phyloP scores from a whole-genome alignment of 2,329 filamentous ascomycete genomes.

The Coniochaeta ligniaria region DNA sequence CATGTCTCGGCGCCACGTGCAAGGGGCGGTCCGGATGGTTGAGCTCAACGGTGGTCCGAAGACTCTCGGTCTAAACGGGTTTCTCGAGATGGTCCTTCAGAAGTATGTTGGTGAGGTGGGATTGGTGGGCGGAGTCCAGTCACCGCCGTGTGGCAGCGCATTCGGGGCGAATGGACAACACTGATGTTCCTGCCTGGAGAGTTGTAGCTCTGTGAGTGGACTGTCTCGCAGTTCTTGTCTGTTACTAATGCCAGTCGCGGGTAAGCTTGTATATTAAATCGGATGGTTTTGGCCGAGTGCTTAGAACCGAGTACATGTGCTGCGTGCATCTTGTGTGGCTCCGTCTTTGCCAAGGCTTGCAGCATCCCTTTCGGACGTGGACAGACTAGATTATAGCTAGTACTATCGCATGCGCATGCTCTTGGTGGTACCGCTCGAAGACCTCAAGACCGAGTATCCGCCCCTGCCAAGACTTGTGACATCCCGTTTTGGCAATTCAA shows the following conservation, averaged over 20 bases:
- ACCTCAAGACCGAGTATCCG: too few species aligned
- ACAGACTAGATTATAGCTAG: neutral
- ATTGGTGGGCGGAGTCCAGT: neutral
- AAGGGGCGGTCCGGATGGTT: conserved; percentile 7
- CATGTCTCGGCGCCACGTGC: conserved; percentile 5
- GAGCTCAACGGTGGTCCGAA: conserved; percentile 7
- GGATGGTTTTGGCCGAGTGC: too few species aligned
- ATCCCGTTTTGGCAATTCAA: neutral
- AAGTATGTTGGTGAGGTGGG: conserved; percentile 2
- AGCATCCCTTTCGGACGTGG: neutral
- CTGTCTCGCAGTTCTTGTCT: too few species aligned
- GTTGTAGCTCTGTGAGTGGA: neutral
- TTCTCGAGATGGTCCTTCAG: conserved; percentile 5
- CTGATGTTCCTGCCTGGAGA: neutral
- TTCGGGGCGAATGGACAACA: neutral
- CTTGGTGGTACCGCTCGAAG: too few species aligned
- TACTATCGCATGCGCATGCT: neutral
- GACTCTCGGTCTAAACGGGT: conserved; percentile 6
- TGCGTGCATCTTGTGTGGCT: neutral
- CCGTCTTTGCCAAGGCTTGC: neutral
- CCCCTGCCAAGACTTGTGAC: neutral
- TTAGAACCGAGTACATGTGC: too few species aligned
- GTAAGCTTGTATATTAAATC: neutral
- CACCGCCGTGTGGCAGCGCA: neutral
- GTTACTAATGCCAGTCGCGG: neutral